These are phyloP conservation scores for Silybum marianum DNA, from an alignment of 129 eudicot genomes.

Conservation along the genomic window DNA sequence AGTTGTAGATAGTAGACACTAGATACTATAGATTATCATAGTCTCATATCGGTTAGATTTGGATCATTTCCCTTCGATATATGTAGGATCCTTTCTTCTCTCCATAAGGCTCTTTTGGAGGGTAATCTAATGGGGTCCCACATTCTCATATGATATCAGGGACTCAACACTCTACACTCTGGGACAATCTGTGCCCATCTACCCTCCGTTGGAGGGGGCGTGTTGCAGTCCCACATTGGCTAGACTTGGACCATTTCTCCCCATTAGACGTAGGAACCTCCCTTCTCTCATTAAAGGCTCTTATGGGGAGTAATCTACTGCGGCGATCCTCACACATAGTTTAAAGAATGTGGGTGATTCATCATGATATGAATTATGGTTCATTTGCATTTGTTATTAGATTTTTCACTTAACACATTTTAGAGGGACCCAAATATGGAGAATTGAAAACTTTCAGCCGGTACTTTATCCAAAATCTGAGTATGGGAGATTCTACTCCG, in stretches of 20 bases:
- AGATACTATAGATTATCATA: no score
- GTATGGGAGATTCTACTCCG: conserved; percentile 78
- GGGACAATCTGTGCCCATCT: no score
- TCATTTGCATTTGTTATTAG: conserved; percentile 17
- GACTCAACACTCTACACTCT: no score
- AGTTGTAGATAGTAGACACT: neutral
- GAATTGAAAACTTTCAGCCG: conserved; percentile 88
- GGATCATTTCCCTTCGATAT: neutral
- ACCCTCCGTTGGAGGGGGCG: no score
- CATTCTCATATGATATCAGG: no score
- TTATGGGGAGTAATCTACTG: neutral
- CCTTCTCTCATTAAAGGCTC: neutral
- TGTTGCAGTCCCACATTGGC: no score
- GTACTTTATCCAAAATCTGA: conserved; percentile 86
- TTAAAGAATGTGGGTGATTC: neutral
- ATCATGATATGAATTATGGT: neutral
- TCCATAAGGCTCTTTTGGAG: no score
- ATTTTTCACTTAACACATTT: conserved; percentile 55
- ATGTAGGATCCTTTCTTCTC: neutral
- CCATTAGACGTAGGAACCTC: neutral
- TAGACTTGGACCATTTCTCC: no score
- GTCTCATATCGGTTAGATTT: neutral
- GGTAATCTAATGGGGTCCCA: no score
- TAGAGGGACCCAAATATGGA: conserved; percentile 96
- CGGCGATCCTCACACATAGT: neutral